Evolutionary conservation across 805 yeast species (phyloP).

Genomic region (Candida yuanshanica): DNA sequence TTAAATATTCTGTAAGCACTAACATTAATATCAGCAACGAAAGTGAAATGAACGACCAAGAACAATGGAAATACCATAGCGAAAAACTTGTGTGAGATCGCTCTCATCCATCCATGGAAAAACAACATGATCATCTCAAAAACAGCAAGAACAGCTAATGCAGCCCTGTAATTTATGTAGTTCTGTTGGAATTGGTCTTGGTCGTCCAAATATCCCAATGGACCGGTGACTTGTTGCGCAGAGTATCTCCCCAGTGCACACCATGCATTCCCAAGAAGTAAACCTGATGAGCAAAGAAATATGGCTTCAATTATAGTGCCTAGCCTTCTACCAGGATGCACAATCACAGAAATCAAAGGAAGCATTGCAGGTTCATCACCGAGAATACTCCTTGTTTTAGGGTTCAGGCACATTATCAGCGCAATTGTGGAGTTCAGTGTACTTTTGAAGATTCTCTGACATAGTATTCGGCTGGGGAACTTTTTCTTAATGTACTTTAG

Average conservation of each 20-base stretch:
- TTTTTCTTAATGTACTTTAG: not conserved
- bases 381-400: slow-evolving; percentile 27
- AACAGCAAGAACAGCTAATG: slow-evolving; percentile 38
- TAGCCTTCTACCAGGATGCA: slow-evolving; percentile 44
- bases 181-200: slow-evolving; percentile 23
- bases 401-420: slow-evolving; percentile 35
- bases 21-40: slow-evolving; percentile 30
- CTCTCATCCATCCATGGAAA: slow-evolving; percentile 45
- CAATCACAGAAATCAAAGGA: slow-evolving; percentile 40
- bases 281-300: slow-evolving; percentile 35
- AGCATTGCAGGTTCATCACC: slow-evolving; percentile 41
- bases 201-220: slow-evolving; percentile 26
- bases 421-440: slow-evolving; percentile 36
- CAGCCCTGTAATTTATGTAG: slow-evolving; percentile 31
- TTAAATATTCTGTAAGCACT: slow-evolving; percentile 29
- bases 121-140: slow-evolving; percentile 42
- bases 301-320: slow-evolving; percentile 42
- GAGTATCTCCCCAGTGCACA: slow-evolving; percentile 36
- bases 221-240: slow-evolving; percentile 33
- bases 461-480: slow-evolving; percentile 24
- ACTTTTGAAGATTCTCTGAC: slow-evolving; percentile 33
- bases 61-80: slow-evolving; percentile 43
- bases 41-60: slow-evolving; percentile 44
- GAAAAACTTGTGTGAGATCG: slow-evolving; percentile 40
- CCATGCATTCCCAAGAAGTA: slow-evolving; percentile 37